Conservation (phyloP, 2,329 filamentous ascomycete genomes). For the Dothideomycetes sp. region DNA sequence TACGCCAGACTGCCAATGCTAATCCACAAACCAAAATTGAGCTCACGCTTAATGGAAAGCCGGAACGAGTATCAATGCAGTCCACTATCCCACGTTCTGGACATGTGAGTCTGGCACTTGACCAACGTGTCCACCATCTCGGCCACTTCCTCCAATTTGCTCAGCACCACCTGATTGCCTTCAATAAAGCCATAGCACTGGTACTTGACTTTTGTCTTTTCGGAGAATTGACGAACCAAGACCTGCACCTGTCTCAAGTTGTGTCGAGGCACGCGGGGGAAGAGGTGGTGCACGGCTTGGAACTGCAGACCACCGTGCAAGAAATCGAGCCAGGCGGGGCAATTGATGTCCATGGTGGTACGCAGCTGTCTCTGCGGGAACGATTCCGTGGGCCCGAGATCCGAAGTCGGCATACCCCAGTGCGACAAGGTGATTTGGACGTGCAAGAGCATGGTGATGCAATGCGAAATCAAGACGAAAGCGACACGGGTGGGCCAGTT, state of each 20-base stretch:
- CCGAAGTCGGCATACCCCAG: conserved; percentile 61
- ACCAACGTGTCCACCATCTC: conserved; percentile 53
- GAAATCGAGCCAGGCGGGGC: conserved; percentile 62
- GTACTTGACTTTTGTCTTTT: conserved; percentile 56
- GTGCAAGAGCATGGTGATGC: conserved; percentile 59
- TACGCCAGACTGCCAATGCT: no score
- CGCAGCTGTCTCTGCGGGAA: conserved; percentile 61
- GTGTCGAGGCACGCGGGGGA: conserved; percentile 58
- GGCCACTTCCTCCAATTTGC: conserved; percentile 48
- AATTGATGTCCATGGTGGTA: conserved; percentile 67
- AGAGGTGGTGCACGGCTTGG: conserved; percentile 62
- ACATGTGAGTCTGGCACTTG: conserved; percentile 42
- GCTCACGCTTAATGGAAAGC: no score
- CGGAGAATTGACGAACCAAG: conserved; percentile 54
- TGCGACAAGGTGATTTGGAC: conserved; percentile 64
- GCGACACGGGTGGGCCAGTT: conserved; percentile 58
- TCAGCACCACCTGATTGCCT: conserved; percentile 51
- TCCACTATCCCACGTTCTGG: conserved; percentile 22
- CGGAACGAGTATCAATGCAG: conserved; percentile 18
- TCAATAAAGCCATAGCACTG: conserved; percentile 52
- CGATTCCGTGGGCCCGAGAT: conserved; percentile 55
- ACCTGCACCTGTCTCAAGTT: conserved; percentile 54
- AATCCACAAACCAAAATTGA: no score
- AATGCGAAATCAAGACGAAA: conserved; percentile 59
- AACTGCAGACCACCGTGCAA: conserved; percentile 66